A percentile compares a stretch with the other conserved stretches of the same genome.
Conservation (phyloP, 2,329 filamentous ascomycete genomes). For the Chaetomium olivaceum region DNA sequence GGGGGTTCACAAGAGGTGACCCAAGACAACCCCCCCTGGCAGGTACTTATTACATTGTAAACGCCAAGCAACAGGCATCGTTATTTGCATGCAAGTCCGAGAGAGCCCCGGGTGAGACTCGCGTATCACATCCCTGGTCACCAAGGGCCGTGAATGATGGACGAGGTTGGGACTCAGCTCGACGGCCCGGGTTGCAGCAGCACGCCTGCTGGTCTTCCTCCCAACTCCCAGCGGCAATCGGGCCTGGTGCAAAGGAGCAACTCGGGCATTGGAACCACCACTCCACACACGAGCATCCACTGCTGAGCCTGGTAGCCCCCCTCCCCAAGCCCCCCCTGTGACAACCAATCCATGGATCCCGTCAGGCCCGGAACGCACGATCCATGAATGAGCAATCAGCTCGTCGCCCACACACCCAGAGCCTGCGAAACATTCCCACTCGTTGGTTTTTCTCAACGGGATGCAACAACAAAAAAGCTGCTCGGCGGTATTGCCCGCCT, state of each 20-base stretch:
- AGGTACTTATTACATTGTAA: neutral
- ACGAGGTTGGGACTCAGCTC: slow-evolving; percentile 9
- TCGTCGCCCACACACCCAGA: slow-evolving; percentile 6
- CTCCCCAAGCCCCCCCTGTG: neutral
- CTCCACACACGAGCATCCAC: neutral
- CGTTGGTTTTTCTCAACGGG: neutral
- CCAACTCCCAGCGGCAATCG: slow-evolving; percentile 1
- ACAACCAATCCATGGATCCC: neutral
- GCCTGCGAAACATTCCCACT: slow-evolving; percentile 4
- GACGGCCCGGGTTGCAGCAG: slow-evolving; percentile 5
- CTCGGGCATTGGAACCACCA: neutral
- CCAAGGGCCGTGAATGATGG: neutral
- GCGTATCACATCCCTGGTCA: slow-evolving; percentile 8
- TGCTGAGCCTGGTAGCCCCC: neutral
- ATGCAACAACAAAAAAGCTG: neutral
- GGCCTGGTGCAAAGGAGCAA: neutral
- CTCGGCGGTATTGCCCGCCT: neutral
- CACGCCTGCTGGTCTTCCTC: slow-evolving; percentile 1
- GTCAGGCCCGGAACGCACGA: neutral
- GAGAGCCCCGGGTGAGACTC: slow-evolving; percentile 8
- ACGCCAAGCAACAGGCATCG: neutral
- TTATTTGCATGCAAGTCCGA: slow-evolving; percentile 3
- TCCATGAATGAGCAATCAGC: slow-evolving; percentile 5
- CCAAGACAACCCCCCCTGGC: neutral
- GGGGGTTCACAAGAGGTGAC: neutral